phyloP scores from a whole-genome alignment of 2,329 filamentous ascomycete species.

The Penicillium griseofulvum region DNA sequence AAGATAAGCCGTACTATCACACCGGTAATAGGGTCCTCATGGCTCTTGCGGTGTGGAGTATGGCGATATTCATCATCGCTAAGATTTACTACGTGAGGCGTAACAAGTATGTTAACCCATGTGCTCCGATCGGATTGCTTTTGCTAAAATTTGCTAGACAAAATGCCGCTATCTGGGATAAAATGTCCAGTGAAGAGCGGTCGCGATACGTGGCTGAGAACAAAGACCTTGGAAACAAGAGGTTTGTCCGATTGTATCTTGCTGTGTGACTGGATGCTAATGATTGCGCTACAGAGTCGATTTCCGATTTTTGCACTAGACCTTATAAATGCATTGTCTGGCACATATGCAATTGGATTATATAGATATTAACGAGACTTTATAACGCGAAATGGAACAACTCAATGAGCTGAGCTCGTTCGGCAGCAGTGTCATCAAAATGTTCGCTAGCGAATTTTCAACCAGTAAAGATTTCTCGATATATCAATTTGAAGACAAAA shows the following conservation, averaged over 20 bases:
- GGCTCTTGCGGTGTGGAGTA: conserved; percentile 49
- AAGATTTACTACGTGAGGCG: conserved; percentile 42
- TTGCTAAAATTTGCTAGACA: conserved; percentile 22
- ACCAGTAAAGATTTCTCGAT: neutral
- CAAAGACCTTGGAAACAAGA: conserved; percentile 44
- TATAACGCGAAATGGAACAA: neutral
- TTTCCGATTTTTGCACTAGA: conserved; percentile 38
- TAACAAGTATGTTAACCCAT: conserved; percentile 35
- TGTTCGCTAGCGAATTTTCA: neutral
- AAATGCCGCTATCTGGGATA: conserved; percentile 39
- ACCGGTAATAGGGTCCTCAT: conserved; percentile 59
- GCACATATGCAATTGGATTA: neutral
- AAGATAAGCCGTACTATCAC: conserved; percentile 58
- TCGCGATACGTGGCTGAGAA: conserved; percentile 40
- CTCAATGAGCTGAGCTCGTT: conserved; percentile 4
- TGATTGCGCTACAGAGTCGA: conserved; percentile 31
- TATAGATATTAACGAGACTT: neutral
- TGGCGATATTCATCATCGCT: conserved; percentile 50
- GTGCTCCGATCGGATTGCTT: neutral
- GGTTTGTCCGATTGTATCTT: conserved; percentile 26
- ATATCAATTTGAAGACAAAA: neutral
- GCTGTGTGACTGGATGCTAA: neutral
- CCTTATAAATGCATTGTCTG: neutral
- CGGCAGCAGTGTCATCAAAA: neutral
- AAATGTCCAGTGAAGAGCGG: conserved; percentile 41